Percentiles rank a stretch among this genome's conserved stretches.
Evolutionary conservation across 805 yeast genomes (phyloP).

Genomic region (Hanseniaspora taiwanica): DNA sequence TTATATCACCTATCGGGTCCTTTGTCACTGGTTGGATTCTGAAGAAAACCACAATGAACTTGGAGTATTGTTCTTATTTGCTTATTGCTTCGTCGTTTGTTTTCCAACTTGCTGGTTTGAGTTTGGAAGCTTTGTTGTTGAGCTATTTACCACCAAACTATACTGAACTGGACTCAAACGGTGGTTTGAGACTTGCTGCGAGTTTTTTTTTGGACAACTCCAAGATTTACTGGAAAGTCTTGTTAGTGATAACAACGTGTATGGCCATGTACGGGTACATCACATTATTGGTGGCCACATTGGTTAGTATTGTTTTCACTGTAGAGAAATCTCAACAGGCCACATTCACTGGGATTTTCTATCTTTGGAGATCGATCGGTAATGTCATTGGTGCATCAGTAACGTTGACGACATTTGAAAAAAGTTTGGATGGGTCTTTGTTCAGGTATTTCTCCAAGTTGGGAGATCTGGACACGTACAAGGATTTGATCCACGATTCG

Average conservation of each 20-base stretch:
- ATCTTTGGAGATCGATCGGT: slow-evolving; percentile 37
- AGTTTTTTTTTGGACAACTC: slow-evolving; percentile 2
- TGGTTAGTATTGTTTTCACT: slow-evolving; percentile 36
- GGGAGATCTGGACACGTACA: slow-evolving; percentile 14
- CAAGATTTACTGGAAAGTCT: slow-evolving; percentile 17
- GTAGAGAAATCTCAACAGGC: slow-evolving; percentile 35
- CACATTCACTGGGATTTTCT: slow-evolving; percentile 35
- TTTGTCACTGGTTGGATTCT: slow-evolving; percentile 38
- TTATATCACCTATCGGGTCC: slow-evolving; percentile 41
- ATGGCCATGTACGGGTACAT: slow-evolving; percentile 37
- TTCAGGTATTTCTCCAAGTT: slow-evolving; percentile 19
- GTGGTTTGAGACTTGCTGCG: slow-evolving; percentile 1
- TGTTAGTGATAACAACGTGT: slow-evolving; percentile 20
- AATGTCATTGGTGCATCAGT: slow-evolving; percentile 34
- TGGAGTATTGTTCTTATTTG: slow-evolving; percentile 19
- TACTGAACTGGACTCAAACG: slow-evolving; percentile 1
- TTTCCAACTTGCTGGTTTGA: slow-evolving; percentile 15
- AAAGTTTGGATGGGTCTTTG: slow-evolving; percentile 19
- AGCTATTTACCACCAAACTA: slow-evolving; percentile 12
- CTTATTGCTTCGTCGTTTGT: slow-evolving; percentile 13
- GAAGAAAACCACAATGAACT: slow-evolving; percentile 21
- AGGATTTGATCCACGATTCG: slow-evolving; percentile 16
- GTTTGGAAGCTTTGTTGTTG: slow-evolving; percentile 10
- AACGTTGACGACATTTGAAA: slow-evolving; percentile 26
- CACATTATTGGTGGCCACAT: slow-evolving; percentile 43